Evolutionary conservation across 1,139 yeast genomes (phyloP), one percentile per base, ranked within the genome.

Genomic region (Taphrina populina): DNA sequence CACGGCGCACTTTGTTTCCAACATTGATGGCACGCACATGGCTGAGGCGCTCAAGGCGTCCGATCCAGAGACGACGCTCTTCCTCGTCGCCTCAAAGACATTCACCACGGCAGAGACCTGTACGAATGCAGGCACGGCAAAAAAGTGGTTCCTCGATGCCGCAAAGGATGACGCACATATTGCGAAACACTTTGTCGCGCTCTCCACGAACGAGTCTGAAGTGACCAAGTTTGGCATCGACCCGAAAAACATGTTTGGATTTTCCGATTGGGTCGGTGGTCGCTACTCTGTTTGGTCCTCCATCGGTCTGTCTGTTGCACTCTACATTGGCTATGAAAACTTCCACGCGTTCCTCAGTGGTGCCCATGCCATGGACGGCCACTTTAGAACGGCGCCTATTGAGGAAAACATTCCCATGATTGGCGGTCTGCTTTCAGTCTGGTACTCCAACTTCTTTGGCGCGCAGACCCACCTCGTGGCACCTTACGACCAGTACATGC

Each of bases 221-320:
- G 98, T 92, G 62, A 78, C 83, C 66, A 85, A 87, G 74, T 92
- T 92, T 68, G 98, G 98, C 68, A 92, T 92, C 65, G 97, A 92
- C 76, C 82, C 96, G 71, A 84, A 83, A 73, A 92, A 92, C 78
- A 92, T 92, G 98, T 92, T 92, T 74, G 97, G 95, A 60, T 92
- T 92, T 69, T 96, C 88, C 73, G 84, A 77, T 76, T 92, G 98
- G 98, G 98, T 92, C 62, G 98, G 98, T 69, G 98, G 98, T 69
- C 84, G 98, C 74, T 92, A 92, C 82, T 90, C 97, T 23, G 98
- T 92, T 60, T 92, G 98, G 98, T 87, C 96, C 41, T 94, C 98
- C 63, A 92, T 92, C 72, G 98, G 98, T 62, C 81, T 92, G 66
- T 87, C 96, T 32, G 92, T 92, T 62, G 95, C 95, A 66, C 76